Conservation (phyloP, 2,329 filamentous ascomycete genomes). For the Pseudogymnoascus sp. region DNA sequence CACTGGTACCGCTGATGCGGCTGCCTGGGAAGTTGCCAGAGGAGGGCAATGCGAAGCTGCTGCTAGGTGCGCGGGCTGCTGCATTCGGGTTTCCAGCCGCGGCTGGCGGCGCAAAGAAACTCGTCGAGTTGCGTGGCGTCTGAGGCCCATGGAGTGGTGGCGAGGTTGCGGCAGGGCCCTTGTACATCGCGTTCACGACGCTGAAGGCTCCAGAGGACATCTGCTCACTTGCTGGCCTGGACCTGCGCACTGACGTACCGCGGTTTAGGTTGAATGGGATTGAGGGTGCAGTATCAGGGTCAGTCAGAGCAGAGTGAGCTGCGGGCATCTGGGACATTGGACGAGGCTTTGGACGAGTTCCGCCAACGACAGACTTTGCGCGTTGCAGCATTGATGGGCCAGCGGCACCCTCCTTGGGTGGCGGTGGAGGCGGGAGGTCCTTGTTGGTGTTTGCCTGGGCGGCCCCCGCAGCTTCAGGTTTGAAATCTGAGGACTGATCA, state of each 20-base stretch:
- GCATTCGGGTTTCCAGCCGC: conserved; percentile 46
- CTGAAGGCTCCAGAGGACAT: conserved; percentile 53
- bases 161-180: conserved; percentile 58
- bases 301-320: conserved; percentile 41
- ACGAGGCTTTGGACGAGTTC: conserved; percentile 42
- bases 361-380: conserved; percentile 52
- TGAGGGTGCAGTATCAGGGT: conserved; percentile 68
- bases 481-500: conserved; percentile 65
- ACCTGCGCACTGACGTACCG: conserved; percentile 42
- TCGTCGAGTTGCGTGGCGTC: conserved; percentile 54
- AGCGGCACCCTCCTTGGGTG: conserved; percentile 40
- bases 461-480: conserved; percentile 32
- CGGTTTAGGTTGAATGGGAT: conserved; percentile 61
- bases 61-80: conserved; percentile 44
- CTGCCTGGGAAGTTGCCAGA: conserved; percentile 63
- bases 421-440: conserved; percentile 72
- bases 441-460: conserved; percentile 51
- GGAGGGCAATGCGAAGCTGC: conserved; percentile 38
- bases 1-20: conserved; percentile 39
- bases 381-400: conserved; percentile 50
- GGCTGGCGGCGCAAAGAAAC: conserved; percentile 52
- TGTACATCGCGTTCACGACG: conserved; percentile 86
- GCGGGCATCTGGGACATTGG: conserved; percentile 52
- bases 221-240: conserved; percentile 57
- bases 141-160: conserved; percentile 44